Evolutionary conservation across 345 rosid species (phyloP).

Genomic region (Jatropha curcas): DNA sequence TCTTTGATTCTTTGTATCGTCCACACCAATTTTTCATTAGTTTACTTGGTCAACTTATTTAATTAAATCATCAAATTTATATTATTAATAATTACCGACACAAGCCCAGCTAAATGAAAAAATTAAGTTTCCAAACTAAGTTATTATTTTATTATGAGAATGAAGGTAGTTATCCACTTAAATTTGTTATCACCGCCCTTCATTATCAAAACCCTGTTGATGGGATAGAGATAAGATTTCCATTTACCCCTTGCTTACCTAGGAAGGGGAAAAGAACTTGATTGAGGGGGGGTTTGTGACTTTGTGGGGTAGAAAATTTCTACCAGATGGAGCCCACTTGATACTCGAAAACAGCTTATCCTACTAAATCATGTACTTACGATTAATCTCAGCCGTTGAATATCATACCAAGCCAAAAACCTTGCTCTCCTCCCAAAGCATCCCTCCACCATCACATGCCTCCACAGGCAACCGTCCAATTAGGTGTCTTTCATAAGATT

Average conservation of each 20-base stretch:
- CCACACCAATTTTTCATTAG: background rate
- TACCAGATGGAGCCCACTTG: background rate
- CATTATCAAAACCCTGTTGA: background rate
- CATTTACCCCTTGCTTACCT: background rate
- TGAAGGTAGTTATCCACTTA: background rate
- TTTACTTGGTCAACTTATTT: background rate
- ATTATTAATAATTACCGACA: background rate
- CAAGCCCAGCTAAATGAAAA: background rate
- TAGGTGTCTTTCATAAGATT: background rate
- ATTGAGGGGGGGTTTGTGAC: too few relatives aligned
- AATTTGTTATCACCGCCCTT: background rate
- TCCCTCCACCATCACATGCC: constrained; percentile 16
- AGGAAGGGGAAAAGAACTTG: background rate
- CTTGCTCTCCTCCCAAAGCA: background rate
- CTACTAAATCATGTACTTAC: constrained; percentile 22
- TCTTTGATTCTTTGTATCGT: background rate
- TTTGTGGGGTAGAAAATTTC: constrained; percentile 24
- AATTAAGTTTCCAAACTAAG: too few relatives aligned
- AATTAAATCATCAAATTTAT: background rate
- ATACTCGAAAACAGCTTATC: too few relatives aligned
- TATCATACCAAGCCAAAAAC: background rate
- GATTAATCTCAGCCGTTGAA: constrained; percentile 21
- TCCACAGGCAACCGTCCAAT: constrained; percentile 20
- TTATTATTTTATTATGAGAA: background rate
- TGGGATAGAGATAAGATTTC: background rate